phyloP scores from a whole-genome alignment of 345 rosid species.

The Lumnitzera racemosa region DNA sequence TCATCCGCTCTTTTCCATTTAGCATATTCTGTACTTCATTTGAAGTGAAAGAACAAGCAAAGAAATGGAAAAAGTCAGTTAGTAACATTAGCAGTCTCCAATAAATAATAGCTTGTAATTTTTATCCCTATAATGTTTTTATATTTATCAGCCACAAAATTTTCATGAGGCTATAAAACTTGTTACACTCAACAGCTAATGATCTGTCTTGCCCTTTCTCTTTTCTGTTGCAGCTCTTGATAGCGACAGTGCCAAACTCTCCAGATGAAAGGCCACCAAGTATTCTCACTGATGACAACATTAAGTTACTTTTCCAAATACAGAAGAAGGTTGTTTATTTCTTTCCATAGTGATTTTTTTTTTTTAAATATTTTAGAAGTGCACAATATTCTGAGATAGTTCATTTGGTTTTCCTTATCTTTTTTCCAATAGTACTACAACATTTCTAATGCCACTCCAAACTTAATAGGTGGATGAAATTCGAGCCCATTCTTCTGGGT shows the following conservation, averaged over 20 bases:
- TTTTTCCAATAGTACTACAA: constrained; percentile 5
- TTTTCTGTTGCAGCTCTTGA: constrained; percentile 47
- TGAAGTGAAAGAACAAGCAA: too few relatives aligned
- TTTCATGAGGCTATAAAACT: too few relatives aligned
- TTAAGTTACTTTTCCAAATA: constrained; percentile 84
- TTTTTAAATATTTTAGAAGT: not conserved
- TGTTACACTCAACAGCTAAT: not conserved
- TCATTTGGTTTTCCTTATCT: not conserved
- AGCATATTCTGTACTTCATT: too few relatives aligned
- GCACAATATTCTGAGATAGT: not conserved
- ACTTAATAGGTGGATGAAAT: constrained; percentile 73
- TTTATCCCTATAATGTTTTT: too few relatives aligned
- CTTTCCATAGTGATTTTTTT: not conserved
- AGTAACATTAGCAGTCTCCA: too few relatives aligned
- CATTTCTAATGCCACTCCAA: not conserved
- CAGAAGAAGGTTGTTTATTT: constrained; percentile 69
- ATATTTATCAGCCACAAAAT: too few relatives aligned
- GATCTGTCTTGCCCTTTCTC: not conserved
- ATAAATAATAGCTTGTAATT: too few relatives aligned
- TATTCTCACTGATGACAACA: constrained; percentile 76
- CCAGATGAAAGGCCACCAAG: constrained; percentile 43
- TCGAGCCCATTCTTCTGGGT: constrained; percentile 72
- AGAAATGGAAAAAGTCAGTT: too few relatives aligned
- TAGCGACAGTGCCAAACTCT: constrained; percentile 65
- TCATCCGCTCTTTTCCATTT: too few relatives aligned